Base-by-base conservation (phyloP, 768 basidiomycete species). In the Tremella mesenterica region DNA sequence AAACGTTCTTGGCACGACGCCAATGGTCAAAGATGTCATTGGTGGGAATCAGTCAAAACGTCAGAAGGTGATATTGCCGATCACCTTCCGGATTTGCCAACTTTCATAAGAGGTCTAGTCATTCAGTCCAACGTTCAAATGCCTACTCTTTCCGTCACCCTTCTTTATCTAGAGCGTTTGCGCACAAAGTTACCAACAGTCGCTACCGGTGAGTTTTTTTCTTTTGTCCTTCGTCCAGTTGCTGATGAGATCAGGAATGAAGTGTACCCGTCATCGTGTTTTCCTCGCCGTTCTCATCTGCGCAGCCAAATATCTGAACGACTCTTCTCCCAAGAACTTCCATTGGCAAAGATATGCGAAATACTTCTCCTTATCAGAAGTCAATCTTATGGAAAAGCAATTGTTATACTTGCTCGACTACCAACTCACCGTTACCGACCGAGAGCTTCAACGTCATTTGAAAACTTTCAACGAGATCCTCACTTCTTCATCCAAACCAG, bases 321-420 rank as follows among this genome's bases (percentile, higher is more conserved):
- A 92, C 71, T 88, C 85, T 14, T 87, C 86, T 25, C 79, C 89
- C 14, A 91, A 91, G 79, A 91, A 91, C 74, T 79, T 85, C 46
- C 88, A 91, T 72, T 91, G 88, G 88, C 81, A 84, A 52, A 75
- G 76, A 44, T 88, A 90, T 71, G 76, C 77, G 38, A 76, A 86
- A 59, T 92, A 88, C 76, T 83, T 86, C 69, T 83, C 74, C 20
- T 65, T 73, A 25, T 72, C 75, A 57, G 75, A 76, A 61, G 74
- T 96, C 73, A 95, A 92, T 74, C 79, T 92, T 57, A 97, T 97
- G 93, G 93, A 99, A 77, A 86, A 84, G 75, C 90, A 99, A 75
- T 81, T 99, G 26, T 82, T 99, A 50, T 85, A 81, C 73, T 78
- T 97, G 54, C 83, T 99, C 63, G 87, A 93, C 76, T 75, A 86